Conservation (phyloP, 2,329 filamentous ascomycete genomes). For the Gnomoniopsis smithogilvyi region DNA sequence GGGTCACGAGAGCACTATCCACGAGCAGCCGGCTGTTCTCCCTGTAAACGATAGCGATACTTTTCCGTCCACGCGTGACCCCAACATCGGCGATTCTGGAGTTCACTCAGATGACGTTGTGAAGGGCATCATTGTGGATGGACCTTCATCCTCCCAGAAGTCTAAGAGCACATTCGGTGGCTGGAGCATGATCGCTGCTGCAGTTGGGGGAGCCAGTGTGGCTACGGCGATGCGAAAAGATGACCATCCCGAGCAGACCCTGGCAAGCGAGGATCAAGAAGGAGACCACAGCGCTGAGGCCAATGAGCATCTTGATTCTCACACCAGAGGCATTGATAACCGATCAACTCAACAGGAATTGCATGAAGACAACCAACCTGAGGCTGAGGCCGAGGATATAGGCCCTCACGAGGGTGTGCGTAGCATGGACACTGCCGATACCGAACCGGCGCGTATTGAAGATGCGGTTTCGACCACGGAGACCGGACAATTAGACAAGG, state of each 20-base stretch:
- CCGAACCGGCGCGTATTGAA: background rate
- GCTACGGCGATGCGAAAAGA: background rate
- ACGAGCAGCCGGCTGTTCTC: background rate
- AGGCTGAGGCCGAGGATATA: background rate
- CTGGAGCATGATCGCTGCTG: conserved; percentile 53
- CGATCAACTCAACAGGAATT: background rate
- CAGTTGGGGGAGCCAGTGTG: conserved; percentile 32
- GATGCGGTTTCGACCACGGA: background rate
- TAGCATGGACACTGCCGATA: background rate
- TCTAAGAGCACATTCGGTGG: conserved; percentile 44
- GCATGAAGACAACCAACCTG: background rate
- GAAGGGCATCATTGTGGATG: background rate
- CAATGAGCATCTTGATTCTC: background rate
- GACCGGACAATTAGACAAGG: background rate
- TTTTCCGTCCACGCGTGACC: background rate
- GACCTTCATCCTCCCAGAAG: conserved; percentile 21
- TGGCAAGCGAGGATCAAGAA: background rate
- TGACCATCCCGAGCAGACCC: background rate
- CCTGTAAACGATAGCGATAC: background rate
- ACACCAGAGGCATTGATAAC: background rate
- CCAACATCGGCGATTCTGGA: background rate
- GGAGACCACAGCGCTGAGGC: background rate
- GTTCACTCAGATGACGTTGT: background rate
- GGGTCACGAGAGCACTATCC: background rate
- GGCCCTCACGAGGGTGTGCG: background rate